Conservation (phyloP, 768 basidiomycete genomes). For the Polyporus arcularius region DNA sequence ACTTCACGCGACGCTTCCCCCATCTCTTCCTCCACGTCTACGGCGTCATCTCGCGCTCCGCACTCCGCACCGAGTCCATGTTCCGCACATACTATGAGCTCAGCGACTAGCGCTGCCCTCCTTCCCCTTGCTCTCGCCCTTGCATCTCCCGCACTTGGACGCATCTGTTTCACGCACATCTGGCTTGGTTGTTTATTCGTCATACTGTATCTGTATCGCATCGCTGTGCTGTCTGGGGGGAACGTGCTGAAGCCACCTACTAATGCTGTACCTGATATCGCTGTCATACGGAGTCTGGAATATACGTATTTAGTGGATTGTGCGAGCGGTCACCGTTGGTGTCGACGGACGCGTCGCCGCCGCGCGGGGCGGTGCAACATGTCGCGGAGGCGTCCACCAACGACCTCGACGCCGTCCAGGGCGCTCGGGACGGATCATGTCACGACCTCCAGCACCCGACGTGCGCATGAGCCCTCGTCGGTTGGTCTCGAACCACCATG, state of each 20-base stretch:
- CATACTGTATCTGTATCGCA: constrained; percentile 31
- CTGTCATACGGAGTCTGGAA: neutral
- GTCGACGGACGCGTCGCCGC: too few species aligned
- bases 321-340: too few species aligned
- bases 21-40: constrained; percentile 91
- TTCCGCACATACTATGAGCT: constrained; percentile 89
- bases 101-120: constrained; percentile 38
- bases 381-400: too few species aligned
- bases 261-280: neutral
- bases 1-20: constrained; percentile 95
- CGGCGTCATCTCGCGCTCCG: constrained; percentile 69
- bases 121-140: too few species aligned
- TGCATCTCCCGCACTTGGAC: neutral
- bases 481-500: constrained; percentile 13
- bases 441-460: neutral
- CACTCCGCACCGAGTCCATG: constrained; percentile 83
- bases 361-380: too few species aligned
- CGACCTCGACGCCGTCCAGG: neutral
- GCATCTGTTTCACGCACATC: neutral
- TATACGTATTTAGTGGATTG: neutral
- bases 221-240: constrained; percentile 13
- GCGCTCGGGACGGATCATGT: constrained; percentile 16
- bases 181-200: constrained; percentile 18
- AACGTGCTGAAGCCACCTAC: neutral
- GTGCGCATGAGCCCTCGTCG: neutral